These are phyloP conservation scores for Podospora anserina DNA, from an alignment of 495 filamentous ascomycete genomes.

Conservation along the genomic window DNA sequence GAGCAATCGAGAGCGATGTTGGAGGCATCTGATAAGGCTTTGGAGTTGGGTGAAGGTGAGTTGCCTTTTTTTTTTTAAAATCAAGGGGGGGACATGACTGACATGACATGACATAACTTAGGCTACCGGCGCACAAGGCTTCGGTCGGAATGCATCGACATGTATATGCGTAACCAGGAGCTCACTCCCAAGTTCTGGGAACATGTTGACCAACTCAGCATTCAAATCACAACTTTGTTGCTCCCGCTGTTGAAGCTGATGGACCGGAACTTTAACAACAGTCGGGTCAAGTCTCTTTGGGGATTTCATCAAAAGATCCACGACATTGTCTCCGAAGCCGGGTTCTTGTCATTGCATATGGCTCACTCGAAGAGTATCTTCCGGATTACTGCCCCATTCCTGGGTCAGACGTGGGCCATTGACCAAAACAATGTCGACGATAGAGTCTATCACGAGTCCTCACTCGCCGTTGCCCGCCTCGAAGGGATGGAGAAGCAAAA, in stretches of 20 bases:
- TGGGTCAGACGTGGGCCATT: slow-evolving; percentile 39
- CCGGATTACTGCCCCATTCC: slow-evolving; percentile 37
- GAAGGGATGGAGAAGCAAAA: not conserved
- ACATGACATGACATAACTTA: slow-evolving; percentile 16
- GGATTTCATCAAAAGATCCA: slow-evolving; percentile 45
- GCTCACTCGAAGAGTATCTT: slow-evolving; percentile 47
- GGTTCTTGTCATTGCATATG: slow-evolving; percentile 42
- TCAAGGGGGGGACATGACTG: not conserved
- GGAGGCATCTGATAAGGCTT: slow-evolving; percentile 33
- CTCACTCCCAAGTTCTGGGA: slow-evolving; percentile 44
- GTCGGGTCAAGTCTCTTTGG: slow-evolving; percentile 13
- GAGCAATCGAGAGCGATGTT: slow-evolving; percentile 30
- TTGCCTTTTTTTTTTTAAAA: not conserved
- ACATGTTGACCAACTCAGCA: slow-evolving; percentile 38
- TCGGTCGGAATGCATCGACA: slow-evolving; percentile 32
- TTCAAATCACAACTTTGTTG: slow-evolving; percentile 40
- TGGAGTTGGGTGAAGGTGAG: slow-evolving; percentile 41
- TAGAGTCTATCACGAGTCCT: slow-evolving; percentile 33
- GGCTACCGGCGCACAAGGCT: slow-evolving; percentile 43
- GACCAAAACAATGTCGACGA: slow-evolving; percentile 38
- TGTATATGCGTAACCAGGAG: slow-evolving; percentile 24
- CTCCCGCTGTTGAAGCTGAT: slow-evolving; percentile 41
- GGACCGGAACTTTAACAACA: slow-evolving; percentile 26
- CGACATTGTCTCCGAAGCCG: slow-evolving; percentile 43
- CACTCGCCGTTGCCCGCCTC: slow-evolving; percentile 10